Conservation (phyloP, 2,329 filamentous ascomycete genomes). For the Stemphylium vesicarium region DNA sequence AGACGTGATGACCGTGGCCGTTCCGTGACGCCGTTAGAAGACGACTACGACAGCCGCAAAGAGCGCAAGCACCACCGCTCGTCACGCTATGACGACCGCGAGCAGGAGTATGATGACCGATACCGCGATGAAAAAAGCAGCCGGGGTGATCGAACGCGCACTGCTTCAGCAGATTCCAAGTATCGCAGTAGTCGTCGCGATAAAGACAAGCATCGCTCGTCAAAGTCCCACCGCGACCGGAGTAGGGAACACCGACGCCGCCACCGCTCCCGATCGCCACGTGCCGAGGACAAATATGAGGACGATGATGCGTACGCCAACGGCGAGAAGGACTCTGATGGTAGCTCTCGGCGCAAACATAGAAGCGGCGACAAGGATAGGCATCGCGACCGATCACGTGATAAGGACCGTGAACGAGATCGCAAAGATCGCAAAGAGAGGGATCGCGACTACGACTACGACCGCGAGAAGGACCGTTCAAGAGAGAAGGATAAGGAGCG, state of each 20-base stretch:
- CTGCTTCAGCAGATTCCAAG: slow-evolving; percentile 66
- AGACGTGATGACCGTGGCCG: slow-evolving; percentile 57
- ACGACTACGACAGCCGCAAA: slow-evolving; percentile 46
- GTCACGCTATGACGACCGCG: slow-evolving; percentile 48
- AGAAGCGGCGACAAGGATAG: slow-evolving; percentile 47
- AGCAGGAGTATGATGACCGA: slow-evolving; percentile 47
- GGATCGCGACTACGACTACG: slow-evolving; percentile 54
- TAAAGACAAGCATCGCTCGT: slow-evolving; percentile 52
- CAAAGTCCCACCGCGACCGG: slow-evolving; percentile 55
- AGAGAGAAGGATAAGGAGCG: slow-evolving; percentile 51
- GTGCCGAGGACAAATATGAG: slow-evolving; percentile 36
- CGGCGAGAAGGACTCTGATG: slow-evolving; percentile 35
- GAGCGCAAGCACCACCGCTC: slow-evolving; percentile 58
- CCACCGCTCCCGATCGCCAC: slow-evolving; percentile 52
- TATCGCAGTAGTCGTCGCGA: slow-evolving; percentile 65
- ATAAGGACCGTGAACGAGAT: slow-evolving; percentile 43
- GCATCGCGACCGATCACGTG: slow-evolving; percentile 37
- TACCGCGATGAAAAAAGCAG: slow-evolving; percentile 58
- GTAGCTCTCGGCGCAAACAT: slow-evolving; percentile 45
- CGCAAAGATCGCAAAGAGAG: slow-evolving; percentile 57
- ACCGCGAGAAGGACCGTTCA: slow-evolving; percentile 42
- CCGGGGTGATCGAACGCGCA: slow-evolving; percentile 64
- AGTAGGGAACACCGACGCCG: slow-evolving; percentile 54
- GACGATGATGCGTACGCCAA: slow-evolving; percentile 41
- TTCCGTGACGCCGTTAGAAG: slow-evolving; percentile 55